These are phyloP conservation scores for Sugiyamaella japonica DNA, from an alignment of 1,139 yeast species.

Conservation along the genomic window DNA sequence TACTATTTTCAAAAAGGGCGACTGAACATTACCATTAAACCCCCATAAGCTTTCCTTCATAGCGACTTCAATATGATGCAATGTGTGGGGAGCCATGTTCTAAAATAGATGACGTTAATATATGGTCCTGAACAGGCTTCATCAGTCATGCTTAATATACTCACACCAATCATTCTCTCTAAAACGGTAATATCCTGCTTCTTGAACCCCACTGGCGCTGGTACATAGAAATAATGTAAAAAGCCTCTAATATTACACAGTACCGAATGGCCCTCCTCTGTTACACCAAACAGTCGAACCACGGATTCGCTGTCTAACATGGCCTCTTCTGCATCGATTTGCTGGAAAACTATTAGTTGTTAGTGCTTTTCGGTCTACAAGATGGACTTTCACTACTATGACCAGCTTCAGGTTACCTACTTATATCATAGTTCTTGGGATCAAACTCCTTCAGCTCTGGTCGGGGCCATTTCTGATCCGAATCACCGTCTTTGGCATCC, in stretches of 20 bases:
- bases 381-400: too few species aligned
- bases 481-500: constrained; percentile 26
- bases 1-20: constrained; percentile 76
- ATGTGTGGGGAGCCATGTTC: constrained; percentile 20
- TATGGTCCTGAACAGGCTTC: background rate
- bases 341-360: constrained; percentile 59
- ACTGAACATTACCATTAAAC: constrained; percentile 70
- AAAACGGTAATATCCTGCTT: constrained; percentile 54
- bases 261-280: constrained; percentile 81
- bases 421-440: constrained; percentile 52
- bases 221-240: constrained; percentile 85
- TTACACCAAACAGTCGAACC: constrained; percentile 90
- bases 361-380: background rate
- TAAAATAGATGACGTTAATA: background rate
- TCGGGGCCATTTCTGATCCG: constrained; percentile 63
- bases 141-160: background rate
- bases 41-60: constrained; percentile 94
- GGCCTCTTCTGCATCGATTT: constrained; percentile 91
- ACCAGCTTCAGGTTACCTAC: background rate
- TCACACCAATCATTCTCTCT: constrained; percentile 40
- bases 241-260: constrained; percentile 89
- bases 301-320: constrained; percentile 49
- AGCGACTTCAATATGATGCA: constrained; percentile 58
- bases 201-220: constrained; percentile 79
- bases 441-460: constrained; percentile 53